Evolutionary conservation across 2,329 filamentous ascomycete species (phyloP).

Genomic region (Epicoccum sorghinum): DNA sequence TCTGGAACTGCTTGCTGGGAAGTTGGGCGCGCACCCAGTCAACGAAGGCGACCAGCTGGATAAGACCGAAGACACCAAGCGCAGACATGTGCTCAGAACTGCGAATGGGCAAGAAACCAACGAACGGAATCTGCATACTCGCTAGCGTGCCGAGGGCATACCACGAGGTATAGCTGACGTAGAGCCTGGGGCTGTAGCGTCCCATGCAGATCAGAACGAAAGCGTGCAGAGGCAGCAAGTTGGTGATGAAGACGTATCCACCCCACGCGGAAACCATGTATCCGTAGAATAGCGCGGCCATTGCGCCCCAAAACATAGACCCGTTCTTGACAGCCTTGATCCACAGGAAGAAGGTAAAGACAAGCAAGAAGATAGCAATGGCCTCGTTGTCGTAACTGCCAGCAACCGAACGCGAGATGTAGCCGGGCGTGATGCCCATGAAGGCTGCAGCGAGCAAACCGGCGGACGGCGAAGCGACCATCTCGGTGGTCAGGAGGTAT

Average conservation of each 20-base stretch:
- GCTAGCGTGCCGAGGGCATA: conserved; percentile 94
- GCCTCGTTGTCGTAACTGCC: conserved; percentile 99
- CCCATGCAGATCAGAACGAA: conserved; percentile 97
- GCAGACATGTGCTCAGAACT: conserved; percentile 99
- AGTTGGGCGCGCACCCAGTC: conserved; percentile 89
- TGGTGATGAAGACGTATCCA: conserved; percentile 99
- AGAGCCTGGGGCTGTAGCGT: conserved; percentile 88
- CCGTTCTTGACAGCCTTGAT: conserved; percentile 98
- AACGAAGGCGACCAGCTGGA: conserved; percentile 91
- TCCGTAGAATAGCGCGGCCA: conserved; percentile 95
- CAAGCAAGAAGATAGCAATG: conserved; percentile 97
- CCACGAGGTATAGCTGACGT: conserved; percentile 98
- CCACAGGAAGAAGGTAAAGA: conserved; percentile 99
- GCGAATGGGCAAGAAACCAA: conserved; percentile 93
- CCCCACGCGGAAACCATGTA: conserved; percentile 99
- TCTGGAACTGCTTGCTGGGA: conserved; percentile 92
- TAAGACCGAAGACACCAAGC: conserved; percentile 90
- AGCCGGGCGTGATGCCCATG: conserved; percentile 97
- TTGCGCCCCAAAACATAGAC: conserved; percentile 93
- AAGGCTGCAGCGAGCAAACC: conserved; percentile 92
- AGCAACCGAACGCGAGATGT: conserved; percentile 96
- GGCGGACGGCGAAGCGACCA: conserved; percentile 93
- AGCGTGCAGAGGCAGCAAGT: conserved; percentile 89
- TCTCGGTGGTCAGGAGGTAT: conserved; percentile 95
- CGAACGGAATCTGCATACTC: conserved; percentile 99